Percentiles rank a stretch among this genome's conserved stretches.
Conservation (phyloP, 176 grass and related monocot genomes). For the Zoysia pacifica region DNA sequence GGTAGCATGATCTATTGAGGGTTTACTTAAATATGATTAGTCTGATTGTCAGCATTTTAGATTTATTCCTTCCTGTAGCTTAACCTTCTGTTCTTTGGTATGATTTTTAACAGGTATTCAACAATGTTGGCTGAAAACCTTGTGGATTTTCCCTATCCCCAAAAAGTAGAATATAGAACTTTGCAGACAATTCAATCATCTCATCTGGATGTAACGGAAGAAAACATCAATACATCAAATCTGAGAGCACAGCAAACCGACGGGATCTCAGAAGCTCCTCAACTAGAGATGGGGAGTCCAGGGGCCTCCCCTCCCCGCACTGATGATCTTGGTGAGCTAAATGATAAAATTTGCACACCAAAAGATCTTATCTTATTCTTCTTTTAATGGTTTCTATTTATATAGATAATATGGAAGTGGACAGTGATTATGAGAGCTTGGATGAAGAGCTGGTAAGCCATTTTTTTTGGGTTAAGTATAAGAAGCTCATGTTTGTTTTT, state of each 20-base stretch:
- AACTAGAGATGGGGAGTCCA: background rate
- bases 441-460: slow-evolving; percentile 76
- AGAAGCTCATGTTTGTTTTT: background rate
- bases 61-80: background rate
- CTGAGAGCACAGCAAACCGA: background rate
- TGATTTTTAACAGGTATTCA: slow-evolving; percentile 67
- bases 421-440: slow-evolving; percentile 68
- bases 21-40: slow-evolving; percentile 12
- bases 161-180: slow-evolving; percentile 45
- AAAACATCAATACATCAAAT: slow-evolving; percentile 32
- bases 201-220: slow-evolving; percentile 48
- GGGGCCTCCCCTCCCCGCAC: background rate
- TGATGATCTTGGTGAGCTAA: slow-evolving; percentile 49
- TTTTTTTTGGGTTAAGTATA: slow-evolving; percentile 18
- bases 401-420: slow-evolving; percentile 69
- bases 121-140: slow-evolving; percentile 99
- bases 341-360: slow-evolving; percentile 24
- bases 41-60: background rate
- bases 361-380: slow-evolving; percentile 14
- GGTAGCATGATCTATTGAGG: slow-evolving; percentile 50
- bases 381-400: slow-evolving; percentile 32
- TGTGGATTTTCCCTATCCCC: slow-evolving; percentile 55
- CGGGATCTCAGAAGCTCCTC: background rate
- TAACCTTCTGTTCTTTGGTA: slow-evolving; percentile 38
- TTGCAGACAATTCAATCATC: slow-evolving; percentile 48